Conservation (phyloP, 768 basidiomycete species). For the Podaxis sp. region DNA sequence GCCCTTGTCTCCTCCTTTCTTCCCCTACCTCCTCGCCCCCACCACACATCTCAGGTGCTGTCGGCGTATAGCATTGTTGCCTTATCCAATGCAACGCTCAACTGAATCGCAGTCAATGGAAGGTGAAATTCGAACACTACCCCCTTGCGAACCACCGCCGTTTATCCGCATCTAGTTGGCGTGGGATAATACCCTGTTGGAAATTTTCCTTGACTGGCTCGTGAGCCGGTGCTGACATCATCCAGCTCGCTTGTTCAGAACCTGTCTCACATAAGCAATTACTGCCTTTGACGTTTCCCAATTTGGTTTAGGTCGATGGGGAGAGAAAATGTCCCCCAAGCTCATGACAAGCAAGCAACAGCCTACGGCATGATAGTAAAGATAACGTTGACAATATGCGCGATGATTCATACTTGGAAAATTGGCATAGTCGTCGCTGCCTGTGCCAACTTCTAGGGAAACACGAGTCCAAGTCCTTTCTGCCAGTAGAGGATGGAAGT, state of each 20-base stretch:
- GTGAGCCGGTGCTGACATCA: conserved; percentile 11
- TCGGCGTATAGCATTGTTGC: neutral
- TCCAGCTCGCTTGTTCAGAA: neutral
- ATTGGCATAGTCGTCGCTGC: neutral
- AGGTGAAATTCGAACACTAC: conserved; percentile 1
- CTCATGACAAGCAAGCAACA: neutral
- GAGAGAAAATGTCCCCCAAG: neutral
- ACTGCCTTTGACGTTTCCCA: conserved; percentile 8
- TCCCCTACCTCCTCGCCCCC: neutral
- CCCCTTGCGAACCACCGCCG: neutral
- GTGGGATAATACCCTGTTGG: conserved; percentile 6
- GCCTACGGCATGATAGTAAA: neutral
- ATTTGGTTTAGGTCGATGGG: neutral
- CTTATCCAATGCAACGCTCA: neutral
- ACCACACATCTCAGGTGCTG: neutral
- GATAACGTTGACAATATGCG: neutral
- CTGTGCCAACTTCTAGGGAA: neutral
- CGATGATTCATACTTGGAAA: neutral
- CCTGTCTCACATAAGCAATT: conserved; percentile 5
- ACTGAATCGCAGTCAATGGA: neutral
- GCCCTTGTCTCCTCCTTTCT: neutral
- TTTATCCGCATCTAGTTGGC: conserved; percentile 14
- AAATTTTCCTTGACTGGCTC: conserved; percentile 8
- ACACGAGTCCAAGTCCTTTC: neutral
- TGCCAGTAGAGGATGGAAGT: neutral